A percentile compares a stretch with the other conserved stretches of the same genome.
phyloP scores from a whole-genome alignment of 1,284 basidiomycete species.

The Psilocybe mexicana region DNA sequence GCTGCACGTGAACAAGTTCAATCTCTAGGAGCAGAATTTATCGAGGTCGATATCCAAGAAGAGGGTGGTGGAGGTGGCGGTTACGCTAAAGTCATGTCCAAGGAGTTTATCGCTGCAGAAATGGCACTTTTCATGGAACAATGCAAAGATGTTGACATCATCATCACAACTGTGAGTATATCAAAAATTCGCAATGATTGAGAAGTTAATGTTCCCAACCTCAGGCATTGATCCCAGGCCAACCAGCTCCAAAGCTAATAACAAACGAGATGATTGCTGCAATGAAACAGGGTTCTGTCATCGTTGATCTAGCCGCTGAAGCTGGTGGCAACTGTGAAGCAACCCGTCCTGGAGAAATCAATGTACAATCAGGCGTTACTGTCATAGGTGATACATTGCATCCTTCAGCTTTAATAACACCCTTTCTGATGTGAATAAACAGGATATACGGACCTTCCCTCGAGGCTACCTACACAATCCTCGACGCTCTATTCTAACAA shows the following conservation, averaged over 20 bases:
- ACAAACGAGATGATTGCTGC: constrained; percentile 80
- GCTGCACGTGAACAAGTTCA: constrained; percentile 85
- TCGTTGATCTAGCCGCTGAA: constrained; percentile 85
- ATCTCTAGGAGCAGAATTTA: constrained; percentile 83
- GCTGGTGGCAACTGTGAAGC: constrained; percentile 83
- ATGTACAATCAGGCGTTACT: constrained; percentile 71
- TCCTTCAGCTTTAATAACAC: constrained; percentile 1
- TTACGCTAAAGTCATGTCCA: constrained; percentile 89
- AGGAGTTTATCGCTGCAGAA: constrained; percentile 86
- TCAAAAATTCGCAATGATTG: neutral
- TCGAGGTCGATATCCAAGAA: constrained; percentile 77
- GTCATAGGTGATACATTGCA: constrained; percentile 60
- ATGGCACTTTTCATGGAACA: constrained; percentile 87
- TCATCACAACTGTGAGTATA: constrained; percentile 72
- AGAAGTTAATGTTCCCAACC: neutral
- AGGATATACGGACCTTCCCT: constrained; percentile 83
- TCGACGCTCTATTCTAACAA: constrained; percentile 89
- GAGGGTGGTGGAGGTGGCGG: constrained; percentile 80
- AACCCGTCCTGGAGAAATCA: constrained; percentile 73
- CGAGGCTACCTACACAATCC: constrained; percentile 81
- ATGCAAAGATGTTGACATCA: constrained; percentile 83
- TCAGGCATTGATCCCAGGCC: constrained; percentile 79
- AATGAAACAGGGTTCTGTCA: constrained; percentile 86
- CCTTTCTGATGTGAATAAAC: neutral
- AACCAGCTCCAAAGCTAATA: constrained; percentile 81